A percentile compares a stretch with the other conserved stretches of the same genome.
phyloP scores from a whole-genome alignment of 129 eudicot genomes.

The Centrapalus pauciflorus region DNA sequence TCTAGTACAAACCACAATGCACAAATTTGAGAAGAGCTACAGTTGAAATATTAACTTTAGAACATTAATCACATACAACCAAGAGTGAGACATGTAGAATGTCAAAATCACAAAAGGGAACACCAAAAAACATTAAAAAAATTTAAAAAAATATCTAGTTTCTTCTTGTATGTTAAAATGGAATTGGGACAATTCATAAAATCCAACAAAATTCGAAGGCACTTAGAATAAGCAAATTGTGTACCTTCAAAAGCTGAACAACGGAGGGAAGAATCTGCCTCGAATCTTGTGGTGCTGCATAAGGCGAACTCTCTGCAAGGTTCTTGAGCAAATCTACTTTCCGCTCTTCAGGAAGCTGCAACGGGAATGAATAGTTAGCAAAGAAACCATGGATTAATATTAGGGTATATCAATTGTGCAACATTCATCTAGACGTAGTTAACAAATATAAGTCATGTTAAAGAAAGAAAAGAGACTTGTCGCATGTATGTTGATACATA shows the following conservation, averaged over 20 bases:
- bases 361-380: not conserved
- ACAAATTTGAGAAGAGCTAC: not conserved
- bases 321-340: slow-evolving; percentile 86
- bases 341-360: slow-evolving; percentile 80
- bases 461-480: not conserved
- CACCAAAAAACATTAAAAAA: too few species aligned
- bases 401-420: not conserved
- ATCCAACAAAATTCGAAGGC: too few species aligned
- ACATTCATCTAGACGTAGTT: not conserved
- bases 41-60: not conserved
- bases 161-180: too few species aligned
- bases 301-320: slow-evolving; percentile 92
- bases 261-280: slow-evolving; percentile 87
- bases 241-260: slow-evolving; percentile 76
- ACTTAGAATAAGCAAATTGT: not conserved
- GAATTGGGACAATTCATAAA: too few species aligned
- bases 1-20: not conserved
- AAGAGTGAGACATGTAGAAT: not conserved
- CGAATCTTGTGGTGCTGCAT: slow-evolving; percentile 76
- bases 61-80: not conserved
- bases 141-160: too few species aligned
- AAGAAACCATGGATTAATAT: not conserved
- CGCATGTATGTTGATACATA: not conserved
- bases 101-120: not conserved
- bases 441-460: not conserved